phyloP scores from a whole-genome alignment of 331 rosid genomes.

The Quercus phellos region DNA sequence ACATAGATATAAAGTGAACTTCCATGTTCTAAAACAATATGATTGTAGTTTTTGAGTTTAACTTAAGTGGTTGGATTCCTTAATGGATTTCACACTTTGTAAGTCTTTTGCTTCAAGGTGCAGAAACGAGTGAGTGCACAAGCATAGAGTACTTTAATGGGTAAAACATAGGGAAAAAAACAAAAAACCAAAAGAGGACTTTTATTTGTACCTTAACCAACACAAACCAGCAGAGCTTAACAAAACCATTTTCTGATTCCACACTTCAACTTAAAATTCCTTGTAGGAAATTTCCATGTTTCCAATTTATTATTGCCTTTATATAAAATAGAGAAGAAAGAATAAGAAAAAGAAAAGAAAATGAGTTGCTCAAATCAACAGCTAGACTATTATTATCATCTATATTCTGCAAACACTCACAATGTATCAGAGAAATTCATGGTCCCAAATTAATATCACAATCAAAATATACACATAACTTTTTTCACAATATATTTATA shows the following conservation, averaged over 20 bases:
- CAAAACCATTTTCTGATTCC: too few species aligned
- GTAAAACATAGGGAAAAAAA: slow-evolving; percentile 9
- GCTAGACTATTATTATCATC: background rate
- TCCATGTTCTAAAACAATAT: slow-evolving; percentile 70
- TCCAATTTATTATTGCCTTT: background rate
- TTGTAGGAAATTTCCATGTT: background rate
- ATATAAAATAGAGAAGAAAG: background rate
- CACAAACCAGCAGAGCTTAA: background rate
- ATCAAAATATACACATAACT: too few species aligned
- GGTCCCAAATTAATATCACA: too few species aligned
- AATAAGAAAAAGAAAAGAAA: background rate
- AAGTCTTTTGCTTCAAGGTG: slow-evolving; percentile 34
- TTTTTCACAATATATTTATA: too few species aligned
- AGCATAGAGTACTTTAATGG: slow-evolving; percentile 12
- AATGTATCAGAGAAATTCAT: background rate
- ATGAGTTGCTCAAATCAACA: background rate
- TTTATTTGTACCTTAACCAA: background rate
- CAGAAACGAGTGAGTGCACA: slow-evolving; percentile 18
- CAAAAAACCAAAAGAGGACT: background rate
- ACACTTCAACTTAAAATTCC: too few species aligned
- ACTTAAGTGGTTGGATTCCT: slow-evolving; percentile 56
- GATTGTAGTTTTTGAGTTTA: slow-evolving; percentile 51
- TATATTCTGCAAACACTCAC: background rate
- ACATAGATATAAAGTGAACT: slow-evolving; percentile 43
- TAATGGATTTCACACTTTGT: slow-evolving; percentile 25